Evolutionary conservation across 1,284 basidiomycete genomes (phyloP).

Genomic region (Rhodotorula mucilaginosa): DNA sequence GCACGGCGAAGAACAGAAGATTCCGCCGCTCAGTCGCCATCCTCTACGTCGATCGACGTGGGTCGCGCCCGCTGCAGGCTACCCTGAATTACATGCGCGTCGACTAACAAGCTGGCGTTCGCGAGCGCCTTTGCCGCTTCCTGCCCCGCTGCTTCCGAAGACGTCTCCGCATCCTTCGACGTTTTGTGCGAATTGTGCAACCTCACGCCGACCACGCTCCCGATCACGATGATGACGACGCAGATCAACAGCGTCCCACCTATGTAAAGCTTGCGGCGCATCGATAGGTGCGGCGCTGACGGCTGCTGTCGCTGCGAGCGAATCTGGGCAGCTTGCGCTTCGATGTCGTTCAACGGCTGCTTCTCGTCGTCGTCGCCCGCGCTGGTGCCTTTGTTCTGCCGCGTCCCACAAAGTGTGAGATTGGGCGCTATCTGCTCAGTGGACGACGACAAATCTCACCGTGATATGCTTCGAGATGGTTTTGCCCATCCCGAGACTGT

Average conservation of each 20-base stretch:
- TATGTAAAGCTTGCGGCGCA: constrained; percentile 1
- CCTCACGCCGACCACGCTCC: background rate
- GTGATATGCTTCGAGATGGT: background rate
- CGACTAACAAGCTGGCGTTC: no score
- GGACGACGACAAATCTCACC: no score
- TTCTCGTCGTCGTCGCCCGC: background rate
- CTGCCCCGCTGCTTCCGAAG: background rate
- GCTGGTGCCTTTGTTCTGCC: background rate
- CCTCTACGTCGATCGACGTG: no score
- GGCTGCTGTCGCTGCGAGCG: background rate
- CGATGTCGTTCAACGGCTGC: background rate
- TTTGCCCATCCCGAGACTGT: background rate
- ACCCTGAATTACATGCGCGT: no score
- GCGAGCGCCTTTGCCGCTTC: background rate
- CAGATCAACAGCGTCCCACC: background rate
- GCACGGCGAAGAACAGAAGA: no score
- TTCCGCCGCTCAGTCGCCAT: no score
- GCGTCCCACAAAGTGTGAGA: no score
- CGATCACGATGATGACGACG: background rate
- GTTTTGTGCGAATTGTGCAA: background rate
- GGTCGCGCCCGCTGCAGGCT: no score
- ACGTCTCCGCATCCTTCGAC: background rate
- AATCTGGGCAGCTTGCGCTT: background rate
- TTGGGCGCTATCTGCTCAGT: no score
- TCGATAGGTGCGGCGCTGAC: background rate